Evolutionary conservation across 116 monocot species (phyloP), one percentile per base, ranked within the genome.

Genomic region (Iris pallida): DNA sequence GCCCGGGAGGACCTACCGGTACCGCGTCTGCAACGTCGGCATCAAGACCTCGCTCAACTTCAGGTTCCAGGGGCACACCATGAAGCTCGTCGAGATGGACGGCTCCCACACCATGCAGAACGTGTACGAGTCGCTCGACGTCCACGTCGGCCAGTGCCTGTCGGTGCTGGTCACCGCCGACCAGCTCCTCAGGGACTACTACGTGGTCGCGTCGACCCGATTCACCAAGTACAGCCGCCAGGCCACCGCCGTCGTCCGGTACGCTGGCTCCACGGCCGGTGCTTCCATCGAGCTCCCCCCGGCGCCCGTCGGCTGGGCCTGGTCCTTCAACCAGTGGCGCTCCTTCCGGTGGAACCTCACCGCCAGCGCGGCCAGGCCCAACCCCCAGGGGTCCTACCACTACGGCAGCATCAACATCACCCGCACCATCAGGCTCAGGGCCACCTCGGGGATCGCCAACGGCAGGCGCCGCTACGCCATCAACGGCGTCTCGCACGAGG

Each of bases 331-430:
- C 79, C 55, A 71, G 10, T 93, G 92, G 89, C 61, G 77, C 10
- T 82, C 85, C 5, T 89, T 88, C 79, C 55, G 73, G 10, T 93
- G 92, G 89, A 93, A 93, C 67, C 79, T 89, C 52, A 92, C 92
- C 12, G 88, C 88, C 57, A 92, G 88, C 69, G 88, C 88, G 5
- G 88, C 92, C 54, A 71, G 89, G 6, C 93, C 90, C 13, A 89
- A 94, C 71, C 93, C 93, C 0, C 89, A 89, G 70, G 89, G 89
- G 1, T 89, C 89, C 4, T 90, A 84, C 82, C 90, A 93, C 69
- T 93, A 93, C 58, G 87, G 93, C 7, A 55, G 59, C 57, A 90
- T 94, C 81, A 82, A 83, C 75, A 90, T 82, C 73, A 82, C 93
- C 19, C 71, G 90, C 8, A 89, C 93, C 68, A 85, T 94, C 75